Evolutionary conservation across 805 yeast species (phyloP), one percentile per base, ranked within the genome.

Genomic region (Wickerhamiella bombiphila): DNA sequence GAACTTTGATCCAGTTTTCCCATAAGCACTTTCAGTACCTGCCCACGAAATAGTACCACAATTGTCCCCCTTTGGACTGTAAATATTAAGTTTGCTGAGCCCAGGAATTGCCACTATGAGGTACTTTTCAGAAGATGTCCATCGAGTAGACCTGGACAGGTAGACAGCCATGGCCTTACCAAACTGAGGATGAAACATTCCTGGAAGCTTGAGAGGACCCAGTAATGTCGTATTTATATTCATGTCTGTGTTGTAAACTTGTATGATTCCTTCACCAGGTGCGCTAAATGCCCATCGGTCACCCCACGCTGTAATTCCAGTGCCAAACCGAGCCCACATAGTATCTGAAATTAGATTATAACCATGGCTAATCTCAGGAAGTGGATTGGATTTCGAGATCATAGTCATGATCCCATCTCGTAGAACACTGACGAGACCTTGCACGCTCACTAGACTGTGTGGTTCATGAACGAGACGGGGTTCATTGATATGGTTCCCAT

Each of bases 101-200:
- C 80, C 80, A 0, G 80, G 79, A 37, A 68, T 65, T 1, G 72
- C 52, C 3, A 71, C 61, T 0, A 66, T 61, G 5, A 74, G 50
- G 35, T 61, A 59, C 7, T 65, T 59, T 1, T 48, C 25, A 3
- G 51, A 59, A 4, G 50, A 40, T 0, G 59, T 15, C 1, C 40
- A 47, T 42, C 63, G 5, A 2, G 15, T 5, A n/a, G 30, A 55
- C 13, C 16, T 20, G 5, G 33, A 5, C 5, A 9, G 33, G 22
- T 30, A 30, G 1, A 45, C 45, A 0, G 56, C 53, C 30, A 70
- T 42, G 2, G 56, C 45, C 0, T 59, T 48, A 0, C 80, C 80
- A 46, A 68, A 70, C 33, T 63, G 42, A 2, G 47, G 17, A 7
- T 44, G 31, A 19, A 31, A 49, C 16, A 35, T 19, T 3, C 54